These are phyloP conservation scores for Barbarea vulgaris DNA, from an alignment of 345 rosid genomes.

Conservation along the genomic window DNA sequence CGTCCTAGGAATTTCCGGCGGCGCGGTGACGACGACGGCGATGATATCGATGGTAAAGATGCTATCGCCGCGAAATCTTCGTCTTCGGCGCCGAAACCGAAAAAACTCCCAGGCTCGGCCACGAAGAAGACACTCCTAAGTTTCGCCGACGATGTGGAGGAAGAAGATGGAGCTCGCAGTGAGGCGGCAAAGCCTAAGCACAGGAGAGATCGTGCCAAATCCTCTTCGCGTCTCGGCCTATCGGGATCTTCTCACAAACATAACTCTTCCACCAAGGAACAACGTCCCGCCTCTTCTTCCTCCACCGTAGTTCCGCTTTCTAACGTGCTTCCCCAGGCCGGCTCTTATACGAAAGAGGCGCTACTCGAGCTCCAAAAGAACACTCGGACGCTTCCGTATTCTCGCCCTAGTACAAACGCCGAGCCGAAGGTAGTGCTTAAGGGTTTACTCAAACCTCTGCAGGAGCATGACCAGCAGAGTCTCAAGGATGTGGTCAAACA, in stretches of 20 bases:
- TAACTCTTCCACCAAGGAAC: constrained; percentile 55
- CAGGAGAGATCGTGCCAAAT: constrained; percentile 40
- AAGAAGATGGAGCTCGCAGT: constrained; percentile 42
- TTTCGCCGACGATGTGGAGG: constrained; percentile 84
- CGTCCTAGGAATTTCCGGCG: constrained; percentile 84
- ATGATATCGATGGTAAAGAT: constrained; percentile 23
- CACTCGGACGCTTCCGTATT: constrained; percentile 63
- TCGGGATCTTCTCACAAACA: constrained; percentile 62
- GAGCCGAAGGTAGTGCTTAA: constrained; percentile 64
- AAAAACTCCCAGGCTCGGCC: constrained; percentile 48
- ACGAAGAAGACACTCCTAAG: constrained; percentile 69
- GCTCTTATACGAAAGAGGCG: constrained; percentile 85
- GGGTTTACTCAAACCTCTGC: constrained; percentile 50
- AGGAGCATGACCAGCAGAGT: constrained; percentile 48
- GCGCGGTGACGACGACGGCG: constrained; percentile 53
- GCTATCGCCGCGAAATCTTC: constrained; percentile 27
- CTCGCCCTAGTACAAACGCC: constrained; percentile 47
- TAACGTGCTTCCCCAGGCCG: constrained; percentile 84
- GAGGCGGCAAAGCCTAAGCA: constrained; percentile 33
- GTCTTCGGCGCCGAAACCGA: constrained; percentile 55
- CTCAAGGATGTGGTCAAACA: constrained; percentile 38
- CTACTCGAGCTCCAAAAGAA: constrained; percentile 89
- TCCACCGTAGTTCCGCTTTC: constrained; percentile 48
- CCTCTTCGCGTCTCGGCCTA: constrained; percentile 51
- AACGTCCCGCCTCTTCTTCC: constrained; percentile 46